Evolutionary conservation across 2,329 filamentous ascomycete species (phyloP).

Genomic region (Beauveria pseudobassiana): DNA sequence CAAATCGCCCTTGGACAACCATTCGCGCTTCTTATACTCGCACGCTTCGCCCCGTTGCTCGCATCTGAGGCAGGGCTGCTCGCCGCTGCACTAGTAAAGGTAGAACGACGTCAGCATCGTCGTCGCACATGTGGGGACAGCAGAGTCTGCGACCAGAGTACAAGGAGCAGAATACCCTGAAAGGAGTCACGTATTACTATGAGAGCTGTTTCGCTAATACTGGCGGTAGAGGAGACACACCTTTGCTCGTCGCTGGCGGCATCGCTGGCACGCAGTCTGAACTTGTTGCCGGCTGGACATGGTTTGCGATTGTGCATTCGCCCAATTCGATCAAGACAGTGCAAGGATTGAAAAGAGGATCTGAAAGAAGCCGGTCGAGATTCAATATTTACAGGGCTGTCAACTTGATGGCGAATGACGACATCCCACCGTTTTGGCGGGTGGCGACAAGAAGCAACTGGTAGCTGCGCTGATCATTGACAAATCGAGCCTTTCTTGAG

Average conservation of each 20-base stretch:
- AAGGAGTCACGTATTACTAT: no score
- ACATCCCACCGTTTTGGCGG: not conserved
- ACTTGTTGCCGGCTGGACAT: slow-evolving; percentile 1
- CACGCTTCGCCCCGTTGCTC: slow-evolving; percentile 1
- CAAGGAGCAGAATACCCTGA: not conserved
- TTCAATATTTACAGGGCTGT: no score
- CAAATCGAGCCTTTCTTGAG: not conserved
- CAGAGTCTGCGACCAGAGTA: not conserved
- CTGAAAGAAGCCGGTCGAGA: not conserved
- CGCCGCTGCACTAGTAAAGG: slow-evolving; percentile 6
- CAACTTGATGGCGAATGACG: not conserved
- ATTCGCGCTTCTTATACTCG: slow-evolving; percentile 7
- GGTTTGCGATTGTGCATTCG: not conserved
- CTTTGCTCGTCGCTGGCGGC: slow-evolving; percentile 14
- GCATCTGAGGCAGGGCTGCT: slow-evolving; percentile 10
- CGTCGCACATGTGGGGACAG: not conserved
- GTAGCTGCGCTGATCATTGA: not conserved
- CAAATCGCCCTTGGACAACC: slow-evolving; percentile 15
- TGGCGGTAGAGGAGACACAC: not conserved
- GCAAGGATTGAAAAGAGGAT: not conserved
- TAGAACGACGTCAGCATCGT: not conserved
- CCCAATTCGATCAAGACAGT: not conserved
- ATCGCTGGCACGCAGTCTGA: slow-evolving; percentile 11
- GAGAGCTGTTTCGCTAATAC: not conserved
- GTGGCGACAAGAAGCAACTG: not conserved